Base-by-base conservation (phyloP, 2,329 filamentous ascomycete species). In the Akanthomyces dipterigenus region DNA sequence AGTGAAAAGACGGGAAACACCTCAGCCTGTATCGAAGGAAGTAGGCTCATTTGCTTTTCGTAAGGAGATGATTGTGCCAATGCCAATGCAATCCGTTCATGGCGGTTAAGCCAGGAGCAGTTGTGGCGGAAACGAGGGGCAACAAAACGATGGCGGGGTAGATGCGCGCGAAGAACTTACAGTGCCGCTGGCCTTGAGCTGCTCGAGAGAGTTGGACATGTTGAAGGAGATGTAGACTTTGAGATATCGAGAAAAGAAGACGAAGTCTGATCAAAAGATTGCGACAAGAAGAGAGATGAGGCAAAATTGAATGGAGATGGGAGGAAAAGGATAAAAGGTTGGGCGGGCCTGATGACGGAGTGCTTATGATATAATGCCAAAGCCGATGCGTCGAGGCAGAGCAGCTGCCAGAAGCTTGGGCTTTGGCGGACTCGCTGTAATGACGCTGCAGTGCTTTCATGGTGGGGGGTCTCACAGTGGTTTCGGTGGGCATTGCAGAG, bases 111-210 rank as follows among this genome's bases (percentile, higher is more conserved):
- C 14, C 26, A 26, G 38, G 40, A 54, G 38, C 20, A 36, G 6
- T 34, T 36, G 20, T 38, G 43, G 45, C 45, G 28, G 51, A 28
- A 40, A 42, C 46, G 58, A 59, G 64, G 63, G 64, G 64, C 53
- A 62, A 36, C 45, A 28, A 40, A 16, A 34, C 40, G 60, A 68
- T 69, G 67, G 67, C 66, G 67, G 68, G 68, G 69, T 67, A 64
- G 60, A 36, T 48, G 22, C n/a, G 43, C 20, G 31, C 16, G 31
- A 38, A 57, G 51, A 62, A 88, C 89, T 79, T 82, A 93, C 90
- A 72, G 92, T 96, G 86, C 92, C 92, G 75, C 89, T 77, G 80
- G 89, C 86, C 84, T 96, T 96, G 75, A 96, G 85, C 80, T 96
- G 91, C 72, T 96, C 92, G 70, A 96, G 88, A 76, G 91, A 90